Evolutionary conservation across 2,329 filamentous ascomycete genomes (phyloP).

Genomic region (Scedosporium dehoogii): DNA sequence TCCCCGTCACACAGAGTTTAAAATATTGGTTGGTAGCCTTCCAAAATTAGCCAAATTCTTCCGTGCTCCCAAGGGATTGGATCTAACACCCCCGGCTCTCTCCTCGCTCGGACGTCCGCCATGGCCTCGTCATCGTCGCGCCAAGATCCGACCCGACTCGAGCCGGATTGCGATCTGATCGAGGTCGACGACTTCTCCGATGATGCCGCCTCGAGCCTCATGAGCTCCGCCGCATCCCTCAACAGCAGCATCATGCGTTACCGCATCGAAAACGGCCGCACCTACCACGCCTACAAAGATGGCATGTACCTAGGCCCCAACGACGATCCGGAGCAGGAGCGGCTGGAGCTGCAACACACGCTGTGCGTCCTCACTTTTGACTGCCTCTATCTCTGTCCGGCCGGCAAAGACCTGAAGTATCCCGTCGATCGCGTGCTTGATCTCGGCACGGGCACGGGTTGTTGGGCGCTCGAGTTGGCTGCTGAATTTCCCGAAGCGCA

Average conservation of each 20-base stretch:
- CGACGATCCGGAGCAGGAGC: conserved; percentile 27
- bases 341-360: conserved; percentile 28
- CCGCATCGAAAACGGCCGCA: conserved; percentile 34
- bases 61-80: too few relatives aligned
- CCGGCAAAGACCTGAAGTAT: conserved; percentile 32
- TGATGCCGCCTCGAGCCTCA: conserved; percentile 20
- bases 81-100: background rate
- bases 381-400: conserved; percentile 42
- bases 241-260: conserved; percentile 33
- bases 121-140: background rate
- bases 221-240: conserved; percentile 22
- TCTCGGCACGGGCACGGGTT: conserved; percentile 49
- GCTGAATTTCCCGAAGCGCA: conserved; percentile 27
- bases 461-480: conserved; percentile 50
- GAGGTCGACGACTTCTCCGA: conserved; percentile 15
- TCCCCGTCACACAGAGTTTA: too few relatives aligned
- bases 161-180: background rate
- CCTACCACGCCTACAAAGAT: conserved; percentile 36
- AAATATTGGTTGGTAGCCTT: too few relatives aligned
- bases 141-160: background rate
- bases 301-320: conserved; percentile 28
- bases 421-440: conserved; percentile 42
- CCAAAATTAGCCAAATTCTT: too few relatives aligned
- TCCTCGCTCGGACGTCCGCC: background rate
- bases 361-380: conserved; percentile 21